Evolutionary conservation across 2,329 filamentous ascomycete species (phyloP).

Genomic region (Xylariomycetidae sp.): DNA sequence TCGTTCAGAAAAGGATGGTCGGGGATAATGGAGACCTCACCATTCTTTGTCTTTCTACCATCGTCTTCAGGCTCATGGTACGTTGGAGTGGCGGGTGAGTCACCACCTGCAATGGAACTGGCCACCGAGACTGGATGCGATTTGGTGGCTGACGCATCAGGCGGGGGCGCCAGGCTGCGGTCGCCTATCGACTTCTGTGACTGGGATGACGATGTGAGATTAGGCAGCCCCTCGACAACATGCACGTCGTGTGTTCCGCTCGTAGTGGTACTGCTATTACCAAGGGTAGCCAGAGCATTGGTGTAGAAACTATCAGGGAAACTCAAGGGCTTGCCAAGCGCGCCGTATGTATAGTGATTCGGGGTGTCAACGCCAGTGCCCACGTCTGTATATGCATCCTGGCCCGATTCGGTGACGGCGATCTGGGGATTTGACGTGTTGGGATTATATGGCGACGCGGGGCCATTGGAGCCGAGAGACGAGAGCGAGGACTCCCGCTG

Average conservation of each 20-base stretch:
- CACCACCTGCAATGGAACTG: slow-evolving; percentile 50
- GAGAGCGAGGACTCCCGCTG: slow-evolving; percentile 59
- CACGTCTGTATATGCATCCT: slow-evolving; percentile 43
- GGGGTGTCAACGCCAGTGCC: slow-evolving; percentile 29
- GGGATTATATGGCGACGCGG: slow-evolving; percentile 52
- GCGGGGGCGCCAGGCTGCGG: slow-evolving; percentile 39
- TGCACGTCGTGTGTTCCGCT: slow-evolving; percentile 32
- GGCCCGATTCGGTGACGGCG: slow-evolving; percentile 44
- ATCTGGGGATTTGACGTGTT: slow-evolving; percentile 56
- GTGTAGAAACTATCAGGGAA: slow-evolving; percentile 33
- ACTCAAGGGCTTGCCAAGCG: slow-evolving; percentile 41
- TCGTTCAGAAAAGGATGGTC: too few species aligned
- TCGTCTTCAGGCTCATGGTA: slow-evolving; percentile 42
- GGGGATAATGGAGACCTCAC: slow-evolving; percentile 37
- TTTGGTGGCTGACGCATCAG: slow-evolving; percentile 34
- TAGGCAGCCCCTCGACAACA: slow-evolving; percentile 15
- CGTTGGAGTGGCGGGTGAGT: slow-evolving; percentile 56
- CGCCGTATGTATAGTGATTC: slow-evolving; percentile 39
- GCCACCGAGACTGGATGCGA: slow-evolving; percentile 54
- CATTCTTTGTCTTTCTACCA: slow-evolving; percentile 45
- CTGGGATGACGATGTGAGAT: slow-evolving; percentile 32
- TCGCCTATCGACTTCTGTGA: slow-evolving; percentile 36
- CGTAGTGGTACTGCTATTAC: slow-evolving; percentile 24
- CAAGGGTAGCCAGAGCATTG: slow-evolving; percentile 23
- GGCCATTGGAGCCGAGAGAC: slow-evolving; percentile 56